Percentiles rank a stretch among this genome's conserved stretches.
These are phyloP conservation scores for Teratosphaeriaceae sp. DNA, from an alignment of 2,329 filamentous ascomycete species.

Conservation along the genomic window DNA sequence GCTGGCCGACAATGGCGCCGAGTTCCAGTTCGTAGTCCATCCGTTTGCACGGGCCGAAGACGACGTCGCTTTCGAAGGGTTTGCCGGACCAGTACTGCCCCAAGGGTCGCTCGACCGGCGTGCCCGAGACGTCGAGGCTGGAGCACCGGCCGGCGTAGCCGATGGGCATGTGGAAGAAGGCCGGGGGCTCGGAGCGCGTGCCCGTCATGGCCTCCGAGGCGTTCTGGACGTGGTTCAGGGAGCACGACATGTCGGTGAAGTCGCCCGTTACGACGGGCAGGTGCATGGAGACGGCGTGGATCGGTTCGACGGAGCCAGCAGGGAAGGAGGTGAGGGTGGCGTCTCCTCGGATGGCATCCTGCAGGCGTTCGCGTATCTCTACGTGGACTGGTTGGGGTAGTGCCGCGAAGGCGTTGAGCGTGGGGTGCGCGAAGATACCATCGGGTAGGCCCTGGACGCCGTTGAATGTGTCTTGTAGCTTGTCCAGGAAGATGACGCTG, in stretches of 20 bases:
- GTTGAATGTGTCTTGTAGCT: conserved; percentile 4
- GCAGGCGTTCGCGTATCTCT: conserved; percentile 34
- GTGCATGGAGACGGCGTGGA: conserved; percentile 44
- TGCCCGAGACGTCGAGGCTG: conserved; percentile 46
- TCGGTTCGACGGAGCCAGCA: conserved; percentile 24
- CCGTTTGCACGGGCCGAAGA: conserved; percentile 35
- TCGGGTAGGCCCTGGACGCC: conserved; percentile 10
- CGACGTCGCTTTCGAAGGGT: conserved; percentile 44
- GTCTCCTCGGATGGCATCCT: conserved; percentile 24
- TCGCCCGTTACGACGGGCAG: conserved; percentile 50
- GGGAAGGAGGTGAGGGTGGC: conserved; percentile 17
- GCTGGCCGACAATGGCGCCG: conserved; percentile 37
- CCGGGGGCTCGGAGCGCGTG: conserved; percentile 35
- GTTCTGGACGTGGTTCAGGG: conserved; percentile 46
- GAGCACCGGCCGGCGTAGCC: conserved; percentile 52
- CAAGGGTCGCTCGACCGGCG: conserved; percentile 41
- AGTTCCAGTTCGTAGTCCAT: conserved; percentile 47
- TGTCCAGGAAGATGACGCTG: conserved; percentile 45
- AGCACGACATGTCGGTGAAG: conserved; percentile 53
- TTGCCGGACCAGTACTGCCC: conserved; percentile 36
- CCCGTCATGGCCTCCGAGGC: conserved; percentile 38
- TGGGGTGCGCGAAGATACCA: conserved; percentile 27
- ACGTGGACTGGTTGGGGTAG: conserved; percentile 30
- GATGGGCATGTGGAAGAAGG: conserved; percentile 43
- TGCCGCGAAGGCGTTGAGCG: conserved; percentile 46